Conservation (phyloP, 2,329 filamentous ascomycete genomes). For the Dactylellina parvicollis region DNA sequence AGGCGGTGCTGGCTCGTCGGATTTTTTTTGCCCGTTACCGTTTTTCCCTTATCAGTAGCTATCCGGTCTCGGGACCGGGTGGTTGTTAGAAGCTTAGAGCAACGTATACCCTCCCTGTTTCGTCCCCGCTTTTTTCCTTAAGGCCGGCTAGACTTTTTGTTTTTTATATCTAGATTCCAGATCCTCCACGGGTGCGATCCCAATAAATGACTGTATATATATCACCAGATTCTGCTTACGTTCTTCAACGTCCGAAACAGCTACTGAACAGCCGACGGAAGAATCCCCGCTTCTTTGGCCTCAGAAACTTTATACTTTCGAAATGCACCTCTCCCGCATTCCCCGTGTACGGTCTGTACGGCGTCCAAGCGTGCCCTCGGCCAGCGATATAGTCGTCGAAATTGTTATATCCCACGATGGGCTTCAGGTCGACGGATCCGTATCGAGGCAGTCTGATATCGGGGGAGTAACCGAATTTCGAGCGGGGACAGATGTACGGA, state of each 20-base stretch:
- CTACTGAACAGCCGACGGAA: conserved; percentile 8
- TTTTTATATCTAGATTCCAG: conserved; percentile 22
- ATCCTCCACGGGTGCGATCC: background rate
- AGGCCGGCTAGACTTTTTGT: conserved; percentile 10
- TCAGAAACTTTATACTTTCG: conserved; percentile 5
- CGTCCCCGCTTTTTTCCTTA: background rate
- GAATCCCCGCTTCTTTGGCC: conserved; percentile 3
- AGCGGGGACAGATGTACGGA: conserved; percentile 43
- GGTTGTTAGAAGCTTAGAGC: conserved; percentile 29
- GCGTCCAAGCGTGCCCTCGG: conserved; percentile 12
- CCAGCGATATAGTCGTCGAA: conserved; percentile 20
- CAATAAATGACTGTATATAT: conserved; percentile 17
- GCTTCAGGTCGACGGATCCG: conserved; percentile 19
- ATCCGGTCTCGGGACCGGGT: too few relatives aligned
- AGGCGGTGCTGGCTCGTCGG: conserved; percentile 5
- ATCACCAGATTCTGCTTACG: background rate
- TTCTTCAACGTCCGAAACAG: conserved; percentile 18
- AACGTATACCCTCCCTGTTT: conserved; percentile 21
- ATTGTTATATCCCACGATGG: conserved; percentile 11
- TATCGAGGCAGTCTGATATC: conserved; percentile 34
- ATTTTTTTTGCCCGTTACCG: too few relatives aligned
- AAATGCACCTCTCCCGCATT: conserved; percentile 17
- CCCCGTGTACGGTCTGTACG: conserved; percentile 34
- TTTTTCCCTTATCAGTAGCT: too few relatives aligned
- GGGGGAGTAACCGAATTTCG: conserved; percentile 29